These are phyloP conservation scores for Botrytis porri DNA, from an alignment of 2,329 filamentous ascomycete species.

Conservation along the genomic window DNA sequence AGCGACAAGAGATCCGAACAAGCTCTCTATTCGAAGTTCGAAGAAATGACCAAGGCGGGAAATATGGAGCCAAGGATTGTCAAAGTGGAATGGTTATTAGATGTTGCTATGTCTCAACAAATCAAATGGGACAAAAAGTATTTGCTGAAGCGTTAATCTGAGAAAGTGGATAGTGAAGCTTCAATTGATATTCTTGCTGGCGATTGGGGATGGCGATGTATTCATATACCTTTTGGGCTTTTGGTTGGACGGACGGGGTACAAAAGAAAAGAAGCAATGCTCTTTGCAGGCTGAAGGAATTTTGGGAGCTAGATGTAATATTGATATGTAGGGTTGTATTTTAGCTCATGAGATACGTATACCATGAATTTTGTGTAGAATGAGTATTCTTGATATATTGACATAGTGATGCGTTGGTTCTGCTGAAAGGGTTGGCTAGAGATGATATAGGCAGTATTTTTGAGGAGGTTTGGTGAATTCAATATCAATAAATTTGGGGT, in stretches of 20 bases:
- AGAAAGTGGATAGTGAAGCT: background rate
- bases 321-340: background rate
- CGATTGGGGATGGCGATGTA: background rate
- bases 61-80: conserved; percentile 81
- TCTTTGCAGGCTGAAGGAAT: background rate
- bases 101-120: conserved; percentile 85
- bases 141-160: conserved; percentile 36
- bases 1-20: conserved; percentile 65
- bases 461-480: background rate
- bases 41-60: conserved; percentile 71
- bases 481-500: background rate
- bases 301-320: conserved; percentile 5
- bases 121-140: conserved; percentile 66
- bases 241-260: background rate
- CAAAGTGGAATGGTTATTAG: conserved; percentile 82
- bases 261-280: background rate
- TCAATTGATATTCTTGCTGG: conserved; percentile 4
- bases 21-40: conserved; percentile 76
- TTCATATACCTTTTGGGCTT: conserved; percentile 6
- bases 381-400: background rate
- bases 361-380: background rate
- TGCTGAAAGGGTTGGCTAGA: background rate
- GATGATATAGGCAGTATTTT: too few relatives aligned
- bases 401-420: background rate
- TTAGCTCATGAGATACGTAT: conserved; percentile 10